Base-by-base conservation (phyloP, 805 yeast species). In the Ogataea zsoltii region DNA sequence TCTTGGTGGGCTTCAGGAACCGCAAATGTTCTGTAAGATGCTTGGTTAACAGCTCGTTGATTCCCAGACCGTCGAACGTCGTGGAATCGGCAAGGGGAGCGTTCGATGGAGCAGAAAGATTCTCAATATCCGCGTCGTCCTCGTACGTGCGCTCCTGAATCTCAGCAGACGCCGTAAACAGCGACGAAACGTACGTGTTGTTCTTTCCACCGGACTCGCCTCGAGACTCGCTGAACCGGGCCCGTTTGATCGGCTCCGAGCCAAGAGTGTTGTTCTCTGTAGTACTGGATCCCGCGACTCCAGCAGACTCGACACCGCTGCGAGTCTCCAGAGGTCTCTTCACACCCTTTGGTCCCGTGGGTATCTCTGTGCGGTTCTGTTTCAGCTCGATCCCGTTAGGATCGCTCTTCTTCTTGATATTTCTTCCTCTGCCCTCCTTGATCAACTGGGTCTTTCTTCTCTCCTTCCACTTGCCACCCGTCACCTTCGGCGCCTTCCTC, bases 381-480 rank as follows among this genome's bases (percentile, higher is more conserved):
- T 33, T 17, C 30, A 41, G 28, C 41, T 49, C 29, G 48, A 49
- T 42, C 23, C 44, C 48, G 28, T 52, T 55, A 44, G 51, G 50
- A 25, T 52, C 53, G 28, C 46, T 46, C 19, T 45, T 48, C 34
- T 44, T 53, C 34, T 42, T 43, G 41, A 40, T 45, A 9, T 49
- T 54, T 38, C 68, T 50, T 5, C 63, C 61, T 51, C 77, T 70
- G 23, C 82, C 84, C 53, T 70, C 70, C 31, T 72, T 60, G 44
- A 74, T 63, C 56, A 76, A 70, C 57, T 79, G 82, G 47, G 79
- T 68, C 60, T 78, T 80, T 55, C 94, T 71, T 51, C 96, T 76
- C 46, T 88, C 95, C 56, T 78, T 83, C 96, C 96, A 88, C 52
- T 76, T 76, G 13, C 95, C 96, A 30, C 92, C 92, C 2, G 77